Percentiles rank a stretch among this genome's conserved stretches.
These are phyloP conservation scores for Rachicladosporium sp. DNA, from an alignment of 2,329 filamentous ascomycete genomes.

Conservation along the genomic window DNA sequence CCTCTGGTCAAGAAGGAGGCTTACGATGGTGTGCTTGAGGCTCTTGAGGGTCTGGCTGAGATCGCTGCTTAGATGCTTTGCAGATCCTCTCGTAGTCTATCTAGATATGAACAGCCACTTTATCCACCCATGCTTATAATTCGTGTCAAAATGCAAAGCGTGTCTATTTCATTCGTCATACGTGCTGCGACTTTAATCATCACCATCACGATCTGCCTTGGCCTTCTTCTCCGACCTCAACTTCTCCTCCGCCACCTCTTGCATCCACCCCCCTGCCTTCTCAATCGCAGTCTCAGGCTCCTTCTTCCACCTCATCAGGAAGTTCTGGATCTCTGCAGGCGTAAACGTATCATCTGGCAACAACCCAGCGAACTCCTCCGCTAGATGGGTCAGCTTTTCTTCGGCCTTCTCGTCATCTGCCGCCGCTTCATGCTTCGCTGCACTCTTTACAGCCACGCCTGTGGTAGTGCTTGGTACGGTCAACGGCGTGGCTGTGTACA, in stretches of 20 bases:
- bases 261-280: slow-evolving; percentile 32
- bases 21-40: slow-evolving; percentile 19
- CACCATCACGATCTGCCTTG: slow-evolving; percentile 1
- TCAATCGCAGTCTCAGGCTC: slow-evolving; percentile 34
- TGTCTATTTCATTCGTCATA: too few relatives aligned
- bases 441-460: too few relatives aligned
- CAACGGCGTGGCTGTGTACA: slow-evolving; percentile 8
- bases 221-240: slow-evolving; percentile 6
- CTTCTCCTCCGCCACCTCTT: slow-evolving; percentile 20
- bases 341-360: slow-evolving; percentile 14
- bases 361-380: slow-evolving; percentile 10
- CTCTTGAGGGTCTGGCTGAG: too few relatives aligned
- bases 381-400: slow-evolving; percentile 12
- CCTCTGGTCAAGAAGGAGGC: slow-evolving; percentile 19
- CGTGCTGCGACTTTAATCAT: neutral
- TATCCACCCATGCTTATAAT: too few relatives aligned
- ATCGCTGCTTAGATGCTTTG: too few relatives aligned
- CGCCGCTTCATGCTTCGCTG: too few relatives aligned
- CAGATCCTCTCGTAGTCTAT: too few relatives aligned
- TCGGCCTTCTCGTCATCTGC: too few relatives aligned
- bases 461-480: too few relatives aligned
- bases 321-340: slow-evolving; percentile 14
- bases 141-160: too few relatives aligned
- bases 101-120: too few relatives aligned
- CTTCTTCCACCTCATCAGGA: slow-evolving; percentile 35